These are phyloP conservation scores for Saccharomyces cerevisiae DNA, from an alignment of 805 yeast genomes.

Conservation along the genomic window DNA sequence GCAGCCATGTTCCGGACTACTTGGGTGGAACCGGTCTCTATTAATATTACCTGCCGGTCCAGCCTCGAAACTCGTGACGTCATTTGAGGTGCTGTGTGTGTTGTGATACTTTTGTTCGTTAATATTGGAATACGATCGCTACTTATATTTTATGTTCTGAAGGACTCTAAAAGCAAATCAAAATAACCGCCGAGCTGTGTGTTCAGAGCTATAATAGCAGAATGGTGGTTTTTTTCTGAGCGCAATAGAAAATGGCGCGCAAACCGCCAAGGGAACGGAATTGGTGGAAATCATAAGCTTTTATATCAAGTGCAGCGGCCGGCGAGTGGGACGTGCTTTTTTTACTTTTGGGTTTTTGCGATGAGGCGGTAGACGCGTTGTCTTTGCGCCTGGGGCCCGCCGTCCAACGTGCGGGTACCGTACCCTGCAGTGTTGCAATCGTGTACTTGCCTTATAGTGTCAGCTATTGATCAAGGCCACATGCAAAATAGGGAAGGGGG, in stretches of 20 bases:
- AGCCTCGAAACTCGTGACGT: conserved; percentile 35
- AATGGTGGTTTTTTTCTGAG: background rate
- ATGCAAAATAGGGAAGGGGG: background rate
- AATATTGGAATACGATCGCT: background rate
- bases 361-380: background rate
- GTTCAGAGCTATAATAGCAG: background rate
- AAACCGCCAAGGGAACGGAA: background rate
- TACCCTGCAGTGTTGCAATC: background rate
- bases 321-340: background rate
- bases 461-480: background rate
- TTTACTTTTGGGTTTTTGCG: background rate
- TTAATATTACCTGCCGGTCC: conserved; percentile 38
- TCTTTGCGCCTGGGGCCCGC: background rate
- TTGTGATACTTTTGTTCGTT: background rate
- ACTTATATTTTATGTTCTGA: background rate
- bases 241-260: background rate
- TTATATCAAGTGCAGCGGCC: background rate
- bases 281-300: background rate
- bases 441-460: background rate
- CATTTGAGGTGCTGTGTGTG: conserved; percentile 11
- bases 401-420: background rate
- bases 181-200: background rate
- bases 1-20: conserved; percentile 94
- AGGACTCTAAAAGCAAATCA: background rate
- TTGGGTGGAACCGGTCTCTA: conserved; percentile 93